These are phyloP conservation scores for Malus hybrid DNA, from an alignment of 331 rosid species.

Conservation along the genomic window DNA sequence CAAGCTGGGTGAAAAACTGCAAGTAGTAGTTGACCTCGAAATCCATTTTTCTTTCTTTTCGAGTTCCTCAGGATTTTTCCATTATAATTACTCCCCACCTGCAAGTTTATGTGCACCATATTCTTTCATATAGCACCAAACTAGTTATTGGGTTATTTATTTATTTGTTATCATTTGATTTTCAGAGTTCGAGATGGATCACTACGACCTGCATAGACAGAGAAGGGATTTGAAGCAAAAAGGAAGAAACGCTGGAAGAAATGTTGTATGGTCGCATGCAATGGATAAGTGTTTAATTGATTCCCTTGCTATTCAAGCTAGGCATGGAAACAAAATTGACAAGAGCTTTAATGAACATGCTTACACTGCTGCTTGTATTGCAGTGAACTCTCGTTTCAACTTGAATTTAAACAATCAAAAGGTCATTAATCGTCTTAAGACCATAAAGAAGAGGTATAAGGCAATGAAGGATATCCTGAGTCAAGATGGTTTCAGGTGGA, in stretches of 20 bases:
- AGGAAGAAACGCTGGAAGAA: slow-evolving; percentile 84
- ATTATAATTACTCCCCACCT: not conserved
- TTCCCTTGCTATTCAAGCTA: slow-evolving; percentile 71
- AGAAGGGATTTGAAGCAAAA: slow-evolving; percentile 63
- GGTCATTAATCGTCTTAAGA: slow-evolving; percentile 73
- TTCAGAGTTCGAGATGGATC: slow-evolving; percentile 47
- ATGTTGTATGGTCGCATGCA: slow-evolving; percentile 79
- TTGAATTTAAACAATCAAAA: slow-evolving; percentile 72
- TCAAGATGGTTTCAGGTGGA: slow-evolving; percentile 74
- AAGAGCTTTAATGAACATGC: slow-evolving; percentile 83
- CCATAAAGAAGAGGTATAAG: slow-evolving; percentile 72
- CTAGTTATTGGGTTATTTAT: not conserved
- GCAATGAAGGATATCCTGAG: slow-evolving; percentile 59
- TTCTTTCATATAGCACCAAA: not conserved
- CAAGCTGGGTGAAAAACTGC: not conserved
- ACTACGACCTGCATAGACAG: slow-evolving; percentile 49
- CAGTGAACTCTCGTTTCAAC: slow-evolving; percentile 63
- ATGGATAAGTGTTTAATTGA: slow-evolving; percentile 80
- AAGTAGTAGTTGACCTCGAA: not conserved
- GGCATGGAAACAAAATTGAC: slow-evolving; percentile 64
- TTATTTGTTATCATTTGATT: not conserved
- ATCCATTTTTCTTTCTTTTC: not conserved
- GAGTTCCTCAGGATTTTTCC: not conserved
- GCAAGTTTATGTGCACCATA: not conserved
- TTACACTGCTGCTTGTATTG: slow-evolving; percentile 65